These are phyloP conservation scores for Oryza glumipatula DNA, from an alignment of 176 grass and related monocot species.

Conservation along the genomic window DNA sequence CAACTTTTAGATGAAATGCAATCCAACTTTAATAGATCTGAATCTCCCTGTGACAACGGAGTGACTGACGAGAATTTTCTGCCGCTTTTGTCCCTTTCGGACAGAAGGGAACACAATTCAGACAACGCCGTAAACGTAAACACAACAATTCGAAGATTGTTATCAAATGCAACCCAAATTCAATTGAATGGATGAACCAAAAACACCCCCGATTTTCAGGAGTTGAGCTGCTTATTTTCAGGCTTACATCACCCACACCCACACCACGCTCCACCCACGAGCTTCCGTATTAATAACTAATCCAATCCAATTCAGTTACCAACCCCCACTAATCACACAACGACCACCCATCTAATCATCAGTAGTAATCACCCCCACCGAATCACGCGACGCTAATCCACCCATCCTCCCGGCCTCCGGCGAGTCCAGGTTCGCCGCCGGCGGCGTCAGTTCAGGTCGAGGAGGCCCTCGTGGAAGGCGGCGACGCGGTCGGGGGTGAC, in stretches of 20 bases:
- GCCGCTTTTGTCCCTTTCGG: background rate
- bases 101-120: background rate
- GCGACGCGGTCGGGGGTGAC: conserved; percentile 63
- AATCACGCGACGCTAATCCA: background rate
- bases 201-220: conserved; percentile 42
- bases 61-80: background rate
- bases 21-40: background rate
- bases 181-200: background rate
- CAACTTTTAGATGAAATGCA: background rate
- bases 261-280: conserved; percentile 30
- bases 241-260: background rate
- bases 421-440: background rate
- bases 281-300: background rate
- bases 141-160: background rate
- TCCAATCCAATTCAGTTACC: conserved; percentile 22
- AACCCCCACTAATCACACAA: background rate
- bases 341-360: background rate
- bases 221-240: conserved; percentile 34
- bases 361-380: background rate
- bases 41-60: too few species aligned
- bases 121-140: too few species aligned
- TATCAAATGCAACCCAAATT: background rate
- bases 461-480: conserved; percentile 73
- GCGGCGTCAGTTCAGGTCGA: conserved; percentile 45
- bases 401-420: background rate